Evolutionary conservation across 2,329 filamentous ascomycete genomes (phyloP).

Genomic region (Monosporascus sp.): DNA sequence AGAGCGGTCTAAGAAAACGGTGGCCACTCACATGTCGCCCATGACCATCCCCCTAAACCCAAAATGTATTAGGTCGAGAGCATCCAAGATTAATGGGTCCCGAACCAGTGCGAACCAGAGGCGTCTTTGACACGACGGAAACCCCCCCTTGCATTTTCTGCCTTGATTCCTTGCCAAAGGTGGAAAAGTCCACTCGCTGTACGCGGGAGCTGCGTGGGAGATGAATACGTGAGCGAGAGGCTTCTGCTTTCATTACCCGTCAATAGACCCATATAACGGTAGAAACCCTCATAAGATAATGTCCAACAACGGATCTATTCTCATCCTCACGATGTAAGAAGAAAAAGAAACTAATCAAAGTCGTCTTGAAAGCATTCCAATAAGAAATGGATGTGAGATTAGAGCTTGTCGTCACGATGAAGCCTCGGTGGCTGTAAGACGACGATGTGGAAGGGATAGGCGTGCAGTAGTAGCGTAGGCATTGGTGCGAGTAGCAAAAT

Average conservation of each 20-base stretch:
- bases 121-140: background rate
- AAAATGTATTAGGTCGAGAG: background rate
- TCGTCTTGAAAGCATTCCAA: background rate
- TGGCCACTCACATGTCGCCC: background rate
- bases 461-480: background rate
- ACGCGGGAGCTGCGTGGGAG: background rate
- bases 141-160: background rate
- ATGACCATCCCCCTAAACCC: background rate
- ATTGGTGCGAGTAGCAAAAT: constrained; percentile 1
- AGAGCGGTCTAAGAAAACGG: background rate
- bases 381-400: background rate
- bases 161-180: background rate
- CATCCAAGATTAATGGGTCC: background rate
- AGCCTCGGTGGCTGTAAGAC: background rate
- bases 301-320: no score
- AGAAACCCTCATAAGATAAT: background rate
- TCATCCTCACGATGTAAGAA: no score
- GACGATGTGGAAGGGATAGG: background rate
- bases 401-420: background rate
- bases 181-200: background rate
- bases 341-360: background rate
- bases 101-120: background rate
- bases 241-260: background rate
- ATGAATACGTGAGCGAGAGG: background rate
- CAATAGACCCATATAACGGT: background rate